These are phyloP conservation scores for Tulasnella sp. DNA, from an alignment of 768 basidiomycete genomes.

Conservation along the genomic window DNA sequence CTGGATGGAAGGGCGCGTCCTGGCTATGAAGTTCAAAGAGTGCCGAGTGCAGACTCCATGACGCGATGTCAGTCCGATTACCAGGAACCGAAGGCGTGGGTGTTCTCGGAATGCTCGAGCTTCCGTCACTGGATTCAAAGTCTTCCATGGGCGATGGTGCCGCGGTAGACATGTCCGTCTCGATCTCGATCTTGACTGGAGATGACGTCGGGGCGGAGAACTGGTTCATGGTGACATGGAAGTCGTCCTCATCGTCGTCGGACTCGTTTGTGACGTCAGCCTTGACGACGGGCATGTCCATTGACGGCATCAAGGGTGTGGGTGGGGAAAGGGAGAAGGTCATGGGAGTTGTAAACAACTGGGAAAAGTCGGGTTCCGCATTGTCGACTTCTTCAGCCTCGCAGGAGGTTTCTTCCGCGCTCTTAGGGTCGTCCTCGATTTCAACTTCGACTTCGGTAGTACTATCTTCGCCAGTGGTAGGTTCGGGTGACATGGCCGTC, in stretches of 20 bases:
- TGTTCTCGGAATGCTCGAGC: constrained; percentile 5
- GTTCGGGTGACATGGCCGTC: constrained; percentile 8
- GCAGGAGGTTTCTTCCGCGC: neutral
- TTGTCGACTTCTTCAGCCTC: neutral
- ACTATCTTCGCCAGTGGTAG: constrained; percentile 1
- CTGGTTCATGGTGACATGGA: constrained; percentile 15
- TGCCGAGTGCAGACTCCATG: neutral
- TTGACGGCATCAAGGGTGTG: neutral
- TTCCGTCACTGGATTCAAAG: constrained; percentile 5
- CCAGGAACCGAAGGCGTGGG: constrained; percentile 8
- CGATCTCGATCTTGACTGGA: constrained; percentile 5
- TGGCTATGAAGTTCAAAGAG: neutral
- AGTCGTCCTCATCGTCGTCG: constrained; percentile 15
- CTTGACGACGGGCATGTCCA: neutral
- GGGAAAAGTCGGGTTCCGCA: no score
- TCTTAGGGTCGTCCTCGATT: neutral
- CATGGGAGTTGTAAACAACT: neutral
- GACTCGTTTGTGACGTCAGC: neutral
- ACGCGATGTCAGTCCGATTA: neutral
- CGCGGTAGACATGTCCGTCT: neutral
- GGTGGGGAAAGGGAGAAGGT: neutral
- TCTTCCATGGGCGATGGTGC: neutral
- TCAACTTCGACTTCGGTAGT: neutral
- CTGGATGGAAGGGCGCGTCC: constrained; percentile 12
- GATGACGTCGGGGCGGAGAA: constrained; percentile 6